A percentile compares a stretch with the other conserved stretches of the same genome.
Conservation (phyloP, 352 stramenopile species). For the Phytophthora litchii region DNA sequence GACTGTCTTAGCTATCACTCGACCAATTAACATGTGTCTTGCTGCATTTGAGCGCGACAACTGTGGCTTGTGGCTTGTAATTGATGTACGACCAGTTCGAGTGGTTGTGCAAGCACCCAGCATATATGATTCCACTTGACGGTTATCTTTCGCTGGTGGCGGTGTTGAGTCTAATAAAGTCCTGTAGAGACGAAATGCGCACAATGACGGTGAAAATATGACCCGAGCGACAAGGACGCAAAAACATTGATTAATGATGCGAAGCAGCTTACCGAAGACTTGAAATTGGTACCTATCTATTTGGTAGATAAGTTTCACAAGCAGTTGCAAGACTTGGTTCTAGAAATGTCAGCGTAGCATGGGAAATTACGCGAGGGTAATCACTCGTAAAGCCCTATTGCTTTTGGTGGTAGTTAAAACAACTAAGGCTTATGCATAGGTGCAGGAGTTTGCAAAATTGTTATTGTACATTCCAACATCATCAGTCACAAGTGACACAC, state of each 20-base stretch:
- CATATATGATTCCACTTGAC: not conserved
- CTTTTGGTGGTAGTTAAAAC: conserved; percentile 6
- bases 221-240: not conserved
- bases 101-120: conserved; percentile 4
- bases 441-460: conserved; percentile 16
- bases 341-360: conserved; percentile 3
- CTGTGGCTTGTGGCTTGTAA: conserved; percentile 20
- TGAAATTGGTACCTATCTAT: too few relatives aligned
- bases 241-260: conserved; percentile 1
- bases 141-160: too few relatives aligned
- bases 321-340: conserved; percentile 2
- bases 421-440: not conserved
- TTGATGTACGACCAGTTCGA: conserved; percentile 19
- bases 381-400: not conserved
- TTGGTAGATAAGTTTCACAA: conserved; percentile 5
- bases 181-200: too few relatives aligned
- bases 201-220: conserved; percentile 9
- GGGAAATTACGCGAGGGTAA: not conserved
- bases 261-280: not conserved
- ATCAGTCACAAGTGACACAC: conserved; percentile 17
- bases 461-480: conserved; percentile 27
- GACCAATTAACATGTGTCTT: conserved; percentile 5
- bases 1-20: not conserved
- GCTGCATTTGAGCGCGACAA: conserved; percentile 20
- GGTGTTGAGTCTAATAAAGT: too few relatives aligned